Evolutionary conservation across 805 yeast species (phyloP), one percentile per base, ranked within the genome.

Genomic region (Suhomyces canberraensis): DNA sequence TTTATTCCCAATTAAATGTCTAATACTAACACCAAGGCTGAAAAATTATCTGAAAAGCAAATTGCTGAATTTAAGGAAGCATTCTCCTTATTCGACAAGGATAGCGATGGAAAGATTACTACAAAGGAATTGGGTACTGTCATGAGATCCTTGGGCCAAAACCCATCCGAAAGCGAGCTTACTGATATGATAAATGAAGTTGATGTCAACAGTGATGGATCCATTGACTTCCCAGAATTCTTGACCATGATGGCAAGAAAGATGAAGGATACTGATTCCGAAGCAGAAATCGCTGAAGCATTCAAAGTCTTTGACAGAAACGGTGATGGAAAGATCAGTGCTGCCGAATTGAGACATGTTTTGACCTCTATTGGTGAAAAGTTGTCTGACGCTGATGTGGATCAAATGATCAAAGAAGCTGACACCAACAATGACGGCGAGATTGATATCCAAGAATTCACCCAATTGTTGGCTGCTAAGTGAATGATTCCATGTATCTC

Each of bases 91-190:
- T 93, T 93, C 53, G 98, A 93, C 73, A 89, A 89, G 63, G 96
- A 93, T 62, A 84, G 90, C 57, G 97, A 90, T 65, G 98, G 98
- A 48, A 87, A 88, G 58, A 93, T 93, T 71, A 88, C 96, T 41
- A 86, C 96, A 51, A 78, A 86, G 56, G 98, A 93, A 68, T 75
- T 93, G 50, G 97, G 98, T 47, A 89, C 96, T 3, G 98, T 93
- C 36, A 93, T 93, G 98, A 84, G 98, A 69, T 87, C 97, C n/a
- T 74, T 93, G 57, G 98, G 98, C 35, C 93, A 89, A 65, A 91
- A 91, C 56, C 98, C 98, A 25, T 81, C 95, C 34, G 98, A 93
- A 64, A 81, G 89, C 48, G 98, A 93, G 65, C 83, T 93, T 54
- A 85, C 93, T 39, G 98, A 93, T 61, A 81, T 93, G 84, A 87